Evolutionary conservation across 345 rosid genomes (phyloP), one percentile per base, ranked within the genome.

Genomic region (Iberis pinnata): DNA sequence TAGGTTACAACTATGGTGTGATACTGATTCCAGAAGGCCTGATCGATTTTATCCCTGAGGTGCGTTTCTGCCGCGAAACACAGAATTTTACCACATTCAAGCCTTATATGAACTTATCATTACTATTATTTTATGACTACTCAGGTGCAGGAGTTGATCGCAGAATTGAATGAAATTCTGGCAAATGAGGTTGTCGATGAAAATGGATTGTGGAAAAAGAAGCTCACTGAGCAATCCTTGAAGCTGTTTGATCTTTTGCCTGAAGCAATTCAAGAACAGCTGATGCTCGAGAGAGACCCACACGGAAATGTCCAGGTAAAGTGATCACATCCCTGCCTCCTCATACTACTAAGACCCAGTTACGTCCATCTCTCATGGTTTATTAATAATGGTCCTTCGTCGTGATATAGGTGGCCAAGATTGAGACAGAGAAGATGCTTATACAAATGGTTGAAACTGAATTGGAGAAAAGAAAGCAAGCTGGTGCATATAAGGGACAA

Each of bases 241-340:
- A 76, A 79, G 74, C 84, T 88, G 47, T 93, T 93, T 62, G 95
- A 93, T 15, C 74, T 93, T 60, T 70, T 93, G 49, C 99, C 99
- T 14, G 78, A 63, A 59, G 83, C 87, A 24, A 93, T 93, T 74
- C 95, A 80, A 67, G 94, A 93, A 73, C 99, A 93, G 58, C 61
- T 93, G 81, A 74, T 93, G 88, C 94, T 93, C 36, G 99, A 93
- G 77, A 82, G 99, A 75, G 99, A 93, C 69, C 99, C 99, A 13
- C 99, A 93, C 61, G 99, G 99, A 75, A 93, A 93, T 70, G 99
- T 93, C 65, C 99, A 93, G 95, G 98, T 83, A 62, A 22, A 36
- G 17, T 75, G 33, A 41, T 43, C 35, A 8, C 8, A 12, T 38
- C 25, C 10, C 29, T 31, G 44, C 39, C 12, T 4, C 15, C 36